Evolutionary conservation across 2,329 filamentous ascomycete genomes (phyloP).

Genomic region (Alternaria angustiovoidea): DNA sequence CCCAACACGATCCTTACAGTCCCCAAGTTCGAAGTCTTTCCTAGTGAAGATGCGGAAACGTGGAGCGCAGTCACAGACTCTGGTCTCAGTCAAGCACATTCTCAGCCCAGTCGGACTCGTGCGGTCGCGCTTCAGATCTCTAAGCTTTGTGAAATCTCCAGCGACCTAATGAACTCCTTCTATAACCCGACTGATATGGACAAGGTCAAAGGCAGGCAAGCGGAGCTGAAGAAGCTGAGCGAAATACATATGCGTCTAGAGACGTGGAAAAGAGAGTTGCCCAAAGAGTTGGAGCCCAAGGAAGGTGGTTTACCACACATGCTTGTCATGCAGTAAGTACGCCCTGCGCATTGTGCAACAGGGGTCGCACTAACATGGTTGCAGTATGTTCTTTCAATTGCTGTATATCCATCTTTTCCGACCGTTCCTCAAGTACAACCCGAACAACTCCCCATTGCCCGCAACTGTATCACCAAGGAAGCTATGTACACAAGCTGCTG

Average conservation of each 20-base stretch:
- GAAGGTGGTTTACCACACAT: constrained; percentile 90
- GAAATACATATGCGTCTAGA: constrained; percentile 91
- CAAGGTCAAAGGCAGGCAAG: constrained; percentile 73
- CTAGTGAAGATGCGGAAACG: constrained; percentile 80
- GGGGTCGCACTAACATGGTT: constrained; percentile 27
- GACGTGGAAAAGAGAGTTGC: constrained; percentile 84
- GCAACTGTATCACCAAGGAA: constrained; percentile 88
- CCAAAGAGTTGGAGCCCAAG: constrained; percentile 85
- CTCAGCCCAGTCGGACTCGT: constrained; percentile 83
- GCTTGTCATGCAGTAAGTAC: constrained; percentile 82
- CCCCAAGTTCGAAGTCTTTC: constrained; percentile 89
- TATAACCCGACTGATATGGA: constrained; percentile 78
- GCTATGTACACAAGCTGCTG: constrained; percentile 88
- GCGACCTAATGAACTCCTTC: constrained; percentile 86
- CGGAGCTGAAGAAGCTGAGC: constrained; percentile 89
- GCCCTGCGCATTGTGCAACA: background rate
- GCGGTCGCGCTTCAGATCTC: constrained; percentile 77
- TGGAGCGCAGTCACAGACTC: constrained; percentile 92
- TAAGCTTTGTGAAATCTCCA: constrained; percentile 89
- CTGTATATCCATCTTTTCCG: constrained; percentile 96
- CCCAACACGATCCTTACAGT: constrained; percentile 81
- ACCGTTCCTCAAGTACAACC: constrained; percentile 91
- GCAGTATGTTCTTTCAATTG: constrained; percentile 95
- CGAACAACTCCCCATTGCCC: constrained; percentile 81
- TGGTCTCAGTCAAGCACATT: constrained; percentile 74